Conservation (phyloP, 495 filamentous ascomycete species). For the Evernia prunastri region DNA sequence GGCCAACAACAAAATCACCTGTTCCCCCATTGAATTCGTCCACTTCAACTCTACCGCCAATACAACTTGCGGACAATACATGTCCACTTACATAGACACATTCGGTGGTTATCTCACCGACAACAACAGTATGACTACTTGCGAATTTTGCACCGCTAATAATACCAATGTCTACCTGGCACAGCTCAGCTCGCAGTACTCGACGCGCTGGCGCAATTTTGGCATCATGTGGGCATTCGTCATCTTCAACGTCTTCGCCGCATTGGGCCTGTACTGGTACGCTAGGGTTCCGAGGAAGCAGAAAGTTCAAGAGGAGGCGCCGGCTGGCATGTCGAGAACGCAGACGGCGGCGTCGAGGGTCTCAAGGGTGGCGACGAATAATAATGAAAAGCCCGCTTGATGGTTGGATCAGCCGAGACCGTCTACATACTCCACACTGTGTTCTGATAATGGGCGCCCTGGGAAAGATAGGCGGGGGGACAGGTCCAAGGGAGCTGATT, state of each 20-base stretch:
- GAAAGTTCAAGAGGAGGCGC: conserved; percentile 40
- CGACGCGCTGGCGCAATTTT: conserved; percentile 63
- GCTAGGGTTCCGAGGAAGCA: conserved; percentile 67
- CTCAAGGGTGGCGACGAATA: background rate
- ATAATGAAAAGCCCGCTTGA: background rate
- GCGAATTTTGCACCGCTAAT: conserved; percentile 49
- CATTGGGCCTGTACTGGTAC: conserved; percentile 72
- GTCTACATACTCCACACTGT: background rate
- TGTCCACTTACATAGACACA: conserved; percentile 42
- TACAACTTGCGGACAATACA: conserved; percentile 53
- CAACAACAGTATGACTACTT: conserved; percentile 44
- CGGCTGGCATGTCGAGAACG: conserved; percentile 16
- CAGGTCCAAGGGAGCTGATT: background rate
- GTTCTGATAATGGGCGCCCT: background rate
- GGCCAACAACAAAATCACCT: conserved; percentile 51
- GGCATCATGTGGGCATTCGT: conserved; percentile 66
- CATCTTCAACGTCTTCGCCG: conserved; percentile 68
- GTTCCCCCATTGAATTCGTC: conserved; percentile 55
- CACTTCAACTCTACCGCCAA: conserved; percentile 46
- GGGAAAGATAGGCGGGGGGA: too few species aligned
- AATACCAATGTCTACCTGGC: conserved; percentile 59
- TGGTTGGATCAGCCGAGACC: background rate
- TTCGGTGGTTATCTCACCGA: conserved; percentile 51
- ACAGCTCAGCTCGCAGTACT: conserved; percentile 42
- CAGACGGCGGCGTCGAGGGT: conserved; percentile 14